These are phyloP conservation scores for Boletus rufocinnamomeus DNA, from an alignment of 768 basidiomycete species.

Conservation along the genomic window DNA sequence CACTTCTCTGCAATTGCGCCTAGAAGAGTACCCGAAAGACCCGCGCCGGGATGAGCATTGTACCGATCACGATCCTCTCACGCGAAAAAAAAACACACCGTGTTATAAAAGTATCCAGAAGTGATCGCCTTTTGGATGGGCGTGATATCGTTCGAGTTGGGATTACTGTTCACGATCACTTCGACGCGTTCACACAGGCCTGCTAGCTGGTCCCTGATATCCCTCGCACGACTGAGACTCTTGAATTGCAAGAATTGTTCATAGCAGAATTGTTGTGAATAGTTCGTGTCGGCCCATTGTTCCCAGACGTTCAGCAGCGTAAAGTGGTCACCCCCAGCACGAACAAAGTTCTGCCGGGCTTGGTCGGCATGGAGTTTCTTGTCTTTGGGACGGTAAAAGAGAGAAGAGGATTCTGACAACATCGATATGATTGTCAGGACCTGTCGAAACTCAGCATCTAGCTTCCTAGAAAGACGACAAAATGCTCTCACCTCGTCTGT, in stretches of 20 bases:
- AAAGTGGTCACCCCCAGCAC: slow-evolving; percentile 96
- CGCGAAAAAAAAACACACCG: slow-evolving; percentile 50
- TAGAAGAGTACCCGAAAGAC: slow-evolving; percentile 29
- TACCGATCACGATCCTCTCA: not conserved
- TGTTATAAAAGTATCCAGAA: slow-evolving; percentile 95
- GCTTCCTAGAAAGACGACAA: not conserved
- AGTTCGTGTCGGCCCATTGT: slow-evolving; percentile 98
- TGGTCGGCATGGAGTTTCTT: slow-evolving; percentile 98
- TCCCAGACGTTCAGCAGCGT: slow-evolving; percentile 98
- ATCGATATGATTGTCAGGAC: slow-evolving; percentile 96
- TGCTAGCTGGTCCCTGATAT: slow-evolving; percentile 95
- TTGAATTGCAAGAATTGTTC: slow-evolving; percentile 96
- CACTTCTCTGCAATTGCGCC: slow-evolving; percentile 93
- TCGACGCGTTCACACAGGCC: slow-evolving; percentile 96
- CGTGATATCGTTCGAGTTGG: slow-evolving; percentile 90
- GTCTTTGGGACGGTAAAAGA: slow-evolving; percentile 98
- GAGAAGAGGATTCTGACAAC: slow-evolving; percentile 92
- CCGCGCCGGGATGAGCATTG: not conserved
- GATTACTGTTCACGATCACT: slow-evolving; percentile 82
- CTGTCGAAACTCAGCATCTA: slow-evolving; percentile 39
- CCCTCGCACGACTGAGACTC: slow-evolving; percentile 89
- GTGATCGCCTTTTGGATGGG: slow-evolving; percentile 95
- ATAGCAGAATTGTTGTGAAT: slow-evolving; percentile 95
- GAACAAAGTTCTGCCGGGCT: slow-evolving; percentile 95
- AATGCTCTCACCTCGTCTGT: slow-evolving; percentile 83